Evolutionary conservation across 2,329 filamentous ascomycete genomes (phyloP), one percentile per base, ranked within the genome.

Genomic region (Graphiopsis chlorocephala): DNA sequence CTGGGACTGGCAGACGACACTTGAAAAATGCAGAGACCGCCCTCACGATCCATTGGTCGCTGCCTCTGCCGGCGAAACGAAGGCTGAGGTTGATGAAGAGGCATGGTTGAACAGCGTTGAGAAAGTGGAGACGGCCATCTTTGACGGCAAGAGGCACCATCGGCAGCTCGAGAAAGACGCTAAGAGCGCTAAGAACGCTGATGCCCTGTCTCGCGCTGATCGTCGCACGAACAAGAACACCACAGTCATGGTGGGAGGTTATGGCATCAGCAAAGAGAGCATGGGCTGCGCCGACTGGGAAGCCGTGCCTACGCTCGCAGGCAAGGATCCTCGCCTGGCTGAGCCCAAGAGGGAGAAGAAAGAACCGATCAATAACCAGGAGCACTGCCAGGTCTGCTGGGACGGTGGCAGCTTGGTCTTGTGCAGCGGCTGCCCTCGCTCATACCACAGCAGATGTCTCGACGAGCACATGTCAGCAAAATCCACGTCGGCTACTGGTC

Each of bases 81-180:
- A 64, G 42, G 12, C 55, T n/a, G n/a, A 70, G 73, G 76, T 81
- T 5, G 82, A 84, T 12, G 85, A 88, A 68, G 76, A 81, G 61
- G 80, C 79, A 35, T 88, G 86, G 86, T 75, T 88, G 0, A 78
- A 81, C 2, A 78, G 81, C 11, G 83, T 86, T 74, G 86, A 88
- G 68, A 79, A 79, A 7, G 85, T 88, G 1, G 81, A 86, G 69
- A 82, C 82, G 0, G 81, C 83, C 5, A 78, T 88, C 0, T 86
- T 88, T 61, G 81, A 87, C 33, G 86, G 86, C 2, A 83, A 83
- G 67, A 81, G 79, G 25, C 79, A 83, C 62, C 78, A 81, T 12
- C 77, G 77, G n/a, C 68, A 78, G 31, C 68, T 76, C n/a, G 72
- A 73, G 66, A 73, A 72, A n/a, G 66, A 67, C 14, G 75, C 57